phyloP scores from a whole-genome alignment of 1,139 yeast genomes.

The Taphrina pruni region DNA sequence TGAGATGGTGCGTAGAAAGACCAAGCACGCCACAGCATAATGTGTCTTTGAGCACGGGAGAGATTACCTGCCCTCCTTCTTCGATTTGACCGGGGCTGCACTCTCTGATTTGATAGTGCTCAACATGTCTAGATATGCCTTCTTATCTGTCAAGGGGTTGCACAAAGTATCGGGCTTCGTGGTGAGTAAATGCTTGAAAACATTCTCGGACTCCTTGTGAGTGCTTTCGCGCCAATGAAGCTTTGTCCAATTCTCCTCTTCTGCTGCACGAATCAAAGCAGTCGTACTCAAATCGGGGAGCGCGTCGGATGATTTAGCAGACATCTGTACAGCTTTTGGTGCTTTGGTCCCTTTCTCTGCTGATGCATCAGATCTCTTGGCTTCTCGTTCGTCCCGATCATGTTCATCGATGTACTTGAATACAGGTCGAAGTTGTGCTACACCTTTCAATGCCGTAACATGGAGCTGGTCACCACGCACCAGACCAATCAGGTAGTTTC shows the following conservation, averaged over 20 bases:
- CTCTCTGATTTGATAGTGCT: constrained; percentile 18
- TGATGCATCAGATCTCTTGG: constrained; percentile 43
- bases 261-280: constrained; percentile 56
- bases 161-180: constrained; percentile 20
- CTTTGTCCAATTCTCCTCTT: constrained; percentile 49
- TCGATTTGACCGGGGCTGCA: neutral
- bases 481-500: constrained; percentile 21
- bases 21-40: too few relatives aligned
- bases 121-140: constrained; percentile 31
- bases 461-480: constrained; percentile 58
- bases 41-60: too few relatives aligned
- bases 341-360: constrained; percentile 42
- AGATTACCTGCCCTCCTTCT: neutral
- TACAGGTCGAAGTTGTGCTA: constrained; percentile 80
- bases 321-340: constrained; percentile 24
- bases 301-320: constrained; percentile 44
- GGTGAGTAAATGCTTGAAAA: constrained; percentile 17
- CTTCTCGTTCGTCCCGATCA: constrained; percentile 25
- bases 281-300: constrained; percentile 24
- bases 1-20: too few relatives aligned
- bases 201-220: constrained; percentile 21
- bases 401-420: constrained; percentile 69
- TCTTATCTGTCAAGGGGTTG: constrained; percentile 26
- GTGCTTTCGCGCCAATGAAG: constrained; percentile 28
- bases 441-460: constrained; percentile 67